These are phyloP conservation scores for Puccinia hordei DNA, from an alignment of 1,284 basidiomycete genomes.

Conservation along the genomic window DNA sequence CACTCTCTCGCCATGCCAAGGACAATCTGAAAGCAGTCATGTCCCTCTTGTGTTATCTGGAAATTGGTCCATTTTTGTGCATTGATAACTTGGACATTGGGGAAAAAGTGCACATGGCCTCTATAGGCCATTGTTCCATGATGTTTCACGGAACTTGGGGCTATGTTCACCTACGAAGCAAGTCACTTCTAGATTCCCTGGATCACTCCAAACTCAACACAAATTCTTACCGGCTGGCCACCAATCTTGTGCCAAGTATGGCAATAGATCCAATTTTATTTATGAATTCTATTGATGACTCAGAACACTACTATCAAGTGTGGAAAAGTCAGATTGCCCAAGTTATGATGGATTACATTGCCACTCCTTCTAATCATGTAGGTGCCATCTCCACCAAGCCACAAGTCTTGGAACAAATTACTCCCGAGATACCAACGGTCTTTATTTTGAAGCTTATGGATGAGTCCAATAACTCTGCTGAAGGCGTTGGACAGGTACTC, in stretches of 20 bases:
- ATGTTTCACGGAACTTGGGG: constrained; percentile 18
- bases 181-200: background rate
- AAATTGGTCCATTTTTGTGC: background rate
- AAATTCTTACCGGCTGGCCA: background rate
- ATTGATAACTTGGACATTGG: background rate
- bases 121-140: background rate
- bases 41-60: background rate
- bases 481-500: background rate
- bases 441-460: background rate
- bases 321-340: background rate
- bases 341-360: background rate
- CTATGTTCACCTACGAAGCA: background rate
- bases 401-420: background rate
- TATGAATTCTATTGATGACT: background rate
- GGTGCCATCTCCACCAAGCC: background rate
- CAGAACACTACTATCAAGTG: background rate
- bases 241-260: background rate
- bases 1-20: background rate
- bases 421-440: background rate
- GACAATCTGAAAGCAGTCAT: background rate
- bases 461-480: background rate
- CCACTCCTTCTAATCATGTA: background rate
- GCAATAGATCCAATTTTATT: background rate
- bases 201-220: background rate
- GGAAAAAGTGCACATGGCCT: background rate